phyloP scores from a whole-genome alignment of 1,284 basidiomycete species.

The Ganoderma sinense region DNA sequence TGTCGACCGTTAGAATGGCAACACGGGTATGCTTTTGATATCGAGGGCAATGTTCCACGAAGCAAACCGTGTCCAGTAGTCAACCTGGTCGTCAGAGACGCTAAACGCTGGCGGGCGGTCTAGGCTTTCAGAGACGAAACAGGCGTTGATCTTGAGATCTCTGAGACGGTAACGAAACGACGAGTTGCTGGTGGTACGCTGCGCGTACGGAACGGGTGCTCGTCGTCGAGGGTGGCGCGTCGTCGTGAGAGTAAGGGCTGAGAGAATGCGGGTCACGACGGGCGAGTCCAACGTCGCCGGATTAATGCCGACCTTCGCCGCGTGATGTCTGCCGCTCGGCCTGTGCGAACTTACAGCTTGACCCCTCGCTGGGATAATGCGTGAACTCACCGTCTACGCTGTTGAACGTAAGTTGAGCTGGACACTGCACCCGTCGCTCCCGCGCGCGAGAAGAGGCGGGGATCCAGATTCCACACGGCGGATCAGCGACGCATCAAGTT shows the following conservation, averaged over 20 bases:
- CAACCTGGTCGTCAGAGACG: slow-evolving; percentile 18
- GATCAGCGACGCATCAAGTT: slow-evolving; percentile 9
- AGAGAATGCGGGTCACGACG: slow-evolving; percentile 20
- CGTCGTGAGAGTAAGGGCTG: slow-evolving; percentile 28
- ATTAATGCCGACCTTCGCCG: slow-evolving; percentile 28
- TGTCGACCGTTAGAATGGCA: slow-evolving; percentile 20
- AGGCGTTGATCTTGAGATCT: slow-evolving; percentile 10
- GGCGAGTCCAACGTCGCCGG: slow-evolving; percentile 25
- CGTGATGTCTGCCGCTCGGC: slow-evolving; percentile 23
- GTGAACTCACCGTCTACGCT: slow-evolving; percentile 3
- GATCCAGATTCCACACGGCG: slow-evolving; percentile 3
- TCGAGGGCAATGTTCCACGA: neutral
- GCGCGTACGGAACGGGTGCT: slow-evolving; percentile 3
- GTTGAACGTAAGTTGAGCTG: neutral
- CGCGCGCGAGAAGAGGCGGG: slow-evolving; percentile 10
- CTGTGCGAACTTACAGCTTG: slow-evolving; percentile 1
- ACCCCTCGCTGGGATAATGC: neutral
- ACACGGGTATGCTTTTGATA: slow-evolving; percentile 19
- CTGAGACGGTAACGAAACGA: slow-evolving; percentile 1
- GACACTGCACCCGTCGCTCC: slow-evolving; percentile 11
- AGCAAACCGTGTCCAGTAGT: neutral
- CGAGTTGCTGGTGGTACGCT: neutral
- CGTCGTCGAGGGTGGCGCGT: slow-evolving; percentile 23
- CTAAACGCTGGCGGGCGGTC: slow-evolving; percentile 25
- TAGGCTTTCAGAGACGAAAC: slow-evolving; percentile 19